These are phyloP conservation scores for Globisporangium iwayamae DNA, from an alignment of 352 stramenopile species.

Conservation along the genomic window DNA sequence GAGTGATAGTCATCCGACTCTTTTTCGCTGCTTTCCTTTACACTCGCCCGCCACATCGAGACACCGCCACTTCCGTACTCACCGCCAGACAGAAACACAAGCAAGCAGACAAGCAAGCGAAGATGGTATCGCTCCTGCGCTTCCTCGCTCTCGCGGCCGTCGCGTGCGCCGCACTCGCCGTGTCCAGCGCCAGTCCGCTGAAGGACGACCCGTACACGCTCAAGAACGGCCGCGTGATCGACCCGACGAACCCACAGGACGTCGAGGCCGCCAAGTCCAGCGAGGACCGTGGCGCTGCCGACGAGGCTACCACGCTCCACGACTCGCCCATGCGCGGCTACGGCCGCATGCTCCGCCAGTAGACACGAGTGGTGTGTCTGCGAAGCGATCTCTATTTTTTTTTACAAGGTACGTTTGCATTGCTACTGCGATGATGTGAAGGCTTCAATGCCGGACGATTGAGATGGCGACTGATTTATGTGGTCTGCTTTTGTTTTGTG, in stretches of 20 bases:
- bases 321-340: constrained; percentile 12
- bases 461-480: neutral
- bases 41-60: neutral
- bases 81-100: neutral
- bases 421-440: neutral
- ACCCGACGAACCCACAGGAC: constrained; percentile 5
- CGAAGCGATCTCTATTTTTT: neutral
- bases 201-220: constrained; percentile 11
- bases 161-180: neutral
- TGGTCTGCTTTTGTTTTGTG: neutral
- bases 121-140: constrained; percentile 9
- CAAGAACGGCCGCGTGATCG: constrained; percentile 7
- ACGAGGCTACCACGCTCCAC: neutral
- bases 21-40: constrained; percentile 2
- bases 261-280: neutral
- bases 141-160: neutral
- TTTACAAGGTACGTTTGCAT: neutral
- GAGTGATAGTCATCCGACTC: constrained; percentile 4
- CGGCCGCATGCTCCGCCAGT: neutral
- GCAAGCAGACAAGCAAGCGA: neutral
- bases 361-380: neutral
- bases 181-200: constrained; percentile 2
- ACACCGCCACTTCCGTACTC: neutral
- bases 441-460: neutral
- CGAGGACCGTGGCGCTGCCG: neutral